These are phyloP conservation scores for Ormosia emarginata DNA, from an alignment of 306 rosid species.

Conservation along the genomic window DNA sequence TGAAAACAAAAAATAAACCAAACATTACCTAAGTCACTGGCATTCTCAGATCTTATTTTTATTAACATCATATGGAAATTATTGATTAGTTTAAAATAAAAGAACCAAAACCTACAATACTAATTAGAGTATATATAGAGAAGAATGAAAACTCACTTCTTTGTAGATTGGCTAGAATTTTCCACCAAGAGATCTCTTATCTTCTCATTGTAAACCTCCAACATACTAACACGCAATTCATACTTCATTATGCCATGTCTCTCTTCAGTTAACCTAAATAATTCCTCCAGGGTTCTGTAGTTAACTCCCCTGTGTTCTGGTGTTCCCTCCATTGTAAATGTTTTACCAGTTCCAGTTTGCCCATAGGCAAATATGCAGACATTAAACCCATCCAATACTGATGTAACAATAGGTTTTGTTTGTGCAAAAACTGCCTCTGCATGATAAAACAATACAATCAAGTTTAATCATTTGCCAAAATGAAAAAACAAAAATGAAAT, in stretches of 20 bases:
- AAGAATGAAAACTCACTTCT: slow-evolving; percentile 60
- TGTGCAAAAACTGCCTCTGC: slow-evolving; percentile 81
- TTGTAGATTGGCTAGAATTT: slow-evolving; percentile 63
- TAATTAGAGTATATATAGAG: not conserved
- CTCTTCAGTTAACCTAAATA: slow-evolving; percentile 67
- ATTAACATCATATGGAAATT: not conserved
- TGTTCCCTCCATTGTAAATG: slow-evolving; percentile 97
- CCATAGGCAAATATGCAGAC: slow-evolving; percentile 97
- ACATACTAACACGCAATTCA: slow-evolving; percentile 81
- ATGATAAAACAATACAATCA: not conserved
- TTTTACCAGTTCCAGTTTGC: slow-evolving; percentile 99
- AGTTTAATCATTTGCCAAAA: not conserved
- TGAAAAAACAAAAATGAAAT: not conserved
- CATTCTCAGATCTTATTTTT: not conserved
- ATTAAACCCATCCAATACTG: slow-evolving; percentile 93
- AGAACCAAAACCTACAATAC: not conserved
- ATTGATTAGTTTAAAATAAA: not conserved
- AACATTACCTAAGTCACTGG: not conserved
- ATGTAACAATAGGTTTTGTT: slow-evolving; percentile 80
- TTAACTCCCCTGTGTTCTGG: slow-evolving; percentile 89
- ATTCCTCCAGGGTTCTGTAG: slow-evolving; percentile 83
- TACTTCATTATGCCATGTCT: slow-evolving; percentile 71
- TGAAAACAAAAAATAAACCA: too few relatives aligned
- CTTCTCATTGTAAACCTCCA: slow-evolving; percentile 96
- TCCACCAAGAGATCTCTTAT: slow-evolving; percentile 88